Percentiles rank a stretch among this genome's conserved stretches.
These are phyloP conservation scores for Venturia pyrina DNA, from an alignment of 2,329 filamentous ascomycete genomes.

Conservation along the genomic window DNA sequence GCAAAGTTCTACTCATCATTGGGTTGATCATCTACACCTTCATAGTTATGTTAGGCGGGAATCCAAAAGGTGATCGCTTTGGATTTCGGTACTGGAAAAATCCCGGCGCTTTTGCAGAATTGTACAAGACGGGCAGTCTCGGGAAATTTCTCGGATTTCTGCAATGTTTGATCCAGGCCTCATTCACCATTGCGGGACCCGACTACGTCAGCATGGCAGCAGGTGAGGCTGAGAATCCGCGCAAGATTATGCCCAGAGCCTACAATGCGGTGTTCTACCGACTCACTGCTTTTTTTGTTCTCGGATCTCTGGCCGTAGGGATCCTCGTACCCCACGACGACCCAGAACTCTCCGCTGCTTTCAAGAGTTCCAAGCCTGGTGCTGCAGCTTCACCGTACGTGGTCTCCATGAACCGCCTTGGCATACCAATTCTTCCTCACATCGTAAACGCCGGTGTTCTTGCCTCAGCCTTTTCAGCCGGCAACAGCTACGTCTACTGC, in stretches of 20 bases:
- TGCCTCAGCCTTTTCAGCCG: conserved; percentile 55
- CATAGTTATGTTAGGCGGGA: conserved; percentile 73
- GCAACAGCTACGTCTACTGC: conserved; percentile 46
- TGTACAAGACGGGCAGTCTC: conserved; percentile 53
- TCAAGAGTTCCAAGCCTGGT: conserved; percentile 47
- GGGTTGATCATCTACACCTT: conserved; percentile 69
- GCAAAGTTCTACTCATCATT: conserved; percentile 62
- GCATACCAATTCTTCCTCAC: conserved; percentile 54
- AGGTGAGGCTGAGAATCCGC: conserved; percentile 62
- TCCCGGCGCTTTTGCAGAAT: conserved; percentile 60
- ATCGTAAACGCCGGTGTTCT: conserved; percentile 66
- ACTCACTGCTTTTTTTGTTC: conserved; percentile 63
- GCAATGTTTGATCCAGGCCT: conserved; percentile 61
- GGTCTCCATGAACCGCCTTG: conserved; percentile 57
- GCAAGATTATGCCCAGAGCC: conserved; percentile 58
- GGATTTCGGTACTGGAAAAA: conserved; percentile 61
- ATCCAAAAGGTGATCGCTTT: conserved; percentile 60
- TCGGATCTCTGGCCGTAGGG: conserved; percentile 62
- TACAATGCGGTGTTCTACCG: conserved; percentile 75
- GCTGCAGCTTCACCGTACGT: conserved; percentile 61
- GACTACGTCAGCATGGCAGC: conserved; percentile 58
- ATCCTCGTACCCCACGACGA: conserved; percentile 64
- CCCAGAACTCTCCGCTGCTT: conserved; percentile 48
- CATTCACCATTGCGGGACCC: conserved; percentile 57
- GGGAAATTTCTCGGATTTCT: conserved; percentile 70